Evolutionary conservation across 129 eudicot species (phyloP), one percentile per base, ranked within the genome.

Genomic region (Flaveria ramosissima): DNA sequence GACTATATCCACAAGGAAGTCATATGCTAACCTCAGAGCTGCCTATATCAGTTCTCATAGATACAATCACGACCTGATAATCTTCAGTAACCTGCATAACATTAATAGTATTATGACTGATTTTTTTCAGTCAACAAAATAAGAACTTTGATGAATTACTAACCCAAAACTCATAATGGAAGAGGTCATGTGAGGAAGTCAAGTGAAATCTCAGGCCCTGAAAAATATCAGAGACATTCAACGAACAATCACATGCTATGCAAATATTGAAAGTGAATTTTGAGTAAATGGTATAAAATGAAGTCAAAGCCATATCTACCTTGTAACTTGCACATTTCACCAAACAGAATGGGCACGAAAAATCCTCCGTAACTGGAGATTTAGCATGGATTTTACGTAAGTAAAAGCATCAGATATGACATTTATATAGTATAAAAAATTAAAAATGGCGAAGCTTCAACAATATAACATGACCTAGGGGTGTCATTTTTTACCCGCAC

Each of bases 321-420:
- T 91, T 89, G 79, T 84, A 95, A 81, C 91, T 89, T 47, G 90
- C 92, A 78, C 99, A 92, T 83, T 88, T 87, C 47, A 91, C 99
- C 89, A 95, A 84, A 84, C 99, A 95, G 79, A 95, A 95, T 48
- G 99, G 96, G 83, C 99, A 95, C 0, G 97, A 71, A 73, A 95
- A 95, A 81, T 95, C 90, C 84, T 91, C 97, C 5, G 99, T 95
- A 65, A 95, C 99, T 95, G 97, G 86, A 81, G 63, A 64, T 78
- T 85, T 66, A 21, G 50, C 36, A 80, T 16, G 27, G 24, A 63
- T 21, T 62, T 47, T 50, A 60, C 53, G 56, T 8, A 80, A 45
- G 27, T 48, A 53, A 60, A n/a, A 39, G 61, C 73, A 66, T 55
- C 51, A 79, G 55, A 72, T 9, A 72, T 41, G 30, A 64, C 41